Percentiles rank a stretch among this genome's conserved stretches.
Conservation (phyloP, 2,329 filamentous ascomycete species). For the Stemphylium vesicarium region DNA sequence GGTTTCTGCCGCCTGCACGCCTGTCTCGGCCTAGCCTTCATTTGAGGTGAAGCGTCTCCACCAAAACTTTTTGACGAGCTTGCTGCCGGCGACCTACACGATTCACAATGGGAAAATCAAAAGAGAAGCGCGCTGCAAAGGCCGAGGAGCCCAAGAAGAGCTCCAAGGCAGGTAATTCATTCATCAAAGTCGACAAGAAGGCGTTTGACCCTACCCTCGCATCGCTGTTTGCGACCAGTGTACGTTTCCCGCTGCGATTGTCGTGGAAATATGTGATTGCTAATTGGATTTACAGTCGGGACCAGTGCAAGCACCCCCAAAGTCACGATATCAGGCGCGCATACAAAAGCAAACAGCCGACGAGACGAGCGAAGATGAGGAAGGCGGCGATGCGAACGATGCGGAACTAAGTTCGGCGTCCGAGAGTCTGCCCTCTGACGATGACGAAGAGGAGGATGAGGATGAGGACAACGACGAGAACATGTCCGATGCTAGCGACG, state of each 20-base stretch:
- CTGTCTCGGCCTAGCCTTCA: conserved; percentile 12
- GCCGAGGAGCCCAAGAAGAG: conserved; percentile 18
- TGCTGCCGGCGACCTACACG: conserved; percentile 14
- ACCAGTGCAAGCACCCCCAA: conserved; percentile 48
- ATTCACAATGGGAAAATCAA: conserved; percentile 44
- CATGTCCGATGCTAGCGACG: conserved; percentile 30
- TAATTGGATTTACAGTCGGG: conserved; percentile 38
- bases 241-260: conserved; percentile 28
- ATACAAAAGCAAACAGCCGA: conserved; percentile 27
- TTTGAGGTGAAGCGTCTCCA: conserved; percentile 22
- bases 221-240: conserved; percentile 56
- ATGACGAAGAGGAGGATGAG: conserved; percentile 33
- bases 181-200: conserved; percentile 40
- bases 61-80: conserved; percentile 40
- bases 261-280: conserved; percentile 3
- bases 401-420: conserved; percentile 25
- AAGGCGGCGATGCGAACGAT: conserved; percentile 53
- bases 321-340: conserved; percentile 47
- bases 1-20: conserved; percentile 14
- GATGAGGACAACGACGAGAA: conserved; percentile 44
- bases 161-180: conserved; percentile 21
- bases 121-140: conserved; percentile 30
- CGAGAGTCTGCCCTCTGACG: conserved; percentile 16
- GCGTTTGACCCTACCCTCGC: conserved; percentile 53
- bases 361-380: conserved; percentile 58